Conservation (phyloP, 495 filamentous ascomycete species). For the Cryomyces antarcticus region DNA sequence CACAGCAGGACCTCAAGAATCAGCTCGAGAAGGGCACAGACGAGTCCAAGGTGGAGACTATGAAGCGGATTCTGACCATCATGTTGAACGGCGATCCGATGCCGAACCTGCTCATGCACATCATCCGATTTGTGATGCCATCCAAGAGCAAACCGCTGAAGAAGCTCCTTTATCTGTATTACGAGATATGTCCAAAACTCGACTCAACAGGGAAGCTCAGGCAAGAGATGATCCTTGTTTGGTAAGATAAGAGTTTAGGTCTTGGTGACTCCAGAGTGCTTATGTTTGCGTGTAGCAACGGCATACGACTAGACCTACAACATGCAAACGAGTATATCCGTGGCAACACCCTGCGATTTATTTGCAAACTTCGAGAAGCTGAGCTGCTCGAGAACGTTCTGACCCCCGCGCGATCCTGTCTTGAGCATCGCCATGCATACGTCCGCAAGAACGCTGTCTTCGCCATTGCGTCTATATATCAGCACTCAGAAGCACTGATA, state of each 20-base stretch:
- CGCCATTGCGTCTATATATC: slow-evolving; percentile 80
- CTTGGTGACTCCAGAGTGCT: background rate
- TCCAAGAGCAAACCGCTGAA: slow-evolving; percentile 92
- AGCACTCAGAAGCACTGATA: slow-evolving; percentile 77
- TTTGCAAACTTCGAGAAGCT: slow-evolving; percentile 87
- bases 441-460: slow-evolving; percentile 96
- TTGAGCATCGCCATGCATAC: slow-evolving; percentile 91
- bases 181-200: slow-evolving; percentile 94
- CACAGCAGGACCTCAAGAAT: slow-evolving; percentile 66
- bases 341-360: slow-evolving; percentile 87
- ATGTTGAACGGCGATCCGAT: slow-evolving; percentile 98
- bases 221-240: slow-evolving; percentile 99
- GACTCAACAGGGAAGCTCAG: slow-evolving; percentile 83
- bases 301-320: slow-evolving; percentile 91
- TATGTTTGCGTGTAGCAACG: slow-evolving; percentile 42
- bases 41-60: slow-evolving; percentile 92
- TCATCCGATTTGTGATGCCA: slow-evolving; percentile 98
- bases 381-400: slow-evolving; percentile 93
- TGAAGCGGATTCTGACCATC: slow-evolving; percentile 90
- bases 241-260: slow-evolving; percentile 34
- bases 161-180: slow-evolving; percentile 97
- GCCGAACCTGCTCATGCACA: slow-evolving; percentile 92
- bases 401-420: slow-evolving; percentile 72
- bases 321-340: slow-evolving; percentile 92
- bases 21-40: slow-evolving; percentile 96